A percentile compares a stretch with the other conserved stretches of the same genome.
phyloP scores from a whole-genome alignment of 2,329 filamentous ascomycete genomes.

The Hypoxylon sp. region DNA sequence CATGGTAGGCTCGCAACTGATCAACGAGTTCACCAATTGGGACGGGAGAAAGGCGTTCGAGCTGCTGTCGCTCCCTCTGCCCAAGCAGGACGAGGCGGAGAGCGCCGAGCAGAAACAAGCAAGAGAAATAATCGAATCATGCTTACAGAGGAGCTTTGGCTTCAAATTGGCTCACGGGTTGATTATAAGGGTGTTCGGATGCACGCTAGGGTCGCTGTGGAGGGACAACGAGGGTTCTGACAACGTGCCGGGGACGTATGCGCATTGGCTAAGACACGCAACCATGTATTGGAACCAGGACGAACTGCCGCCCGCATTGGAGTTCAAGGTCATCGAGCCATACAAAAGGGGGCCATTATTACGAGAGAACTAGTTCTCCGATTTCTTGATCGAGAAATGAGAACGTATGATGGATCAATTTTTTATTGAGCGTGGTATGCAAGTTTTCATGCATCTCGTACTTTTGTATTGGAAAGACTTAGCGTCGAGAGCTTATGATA shows the following conservation, averaged over 20 bases:
- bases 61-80: constrained; percentile 63
- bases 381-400: not conserved
- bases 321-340: constrained; percentile 56
- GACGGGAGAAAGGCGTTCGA: constrained; percentile 65
- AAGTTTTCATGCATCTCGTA: not conserved
- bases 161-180: constrained; percentile 71
- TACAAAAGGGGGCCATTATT: constrained; percentile 59
- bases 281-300: constrained; percentile 64
- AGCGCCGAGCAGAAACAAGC: constrained; percentile 64
- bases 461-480: not conserved
- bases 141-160: constrained; percentile 65
- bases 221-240: constrained; percentile 65
- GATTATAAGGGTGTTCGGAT: constrained; percentile 64
- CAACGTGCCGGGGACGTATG: constrained; percentile 66
- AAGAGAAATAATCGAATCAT: constrained; percentile 66
- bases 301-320: constrained; percentile 55
- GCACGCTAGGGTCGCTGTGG: constrained; percentile 69
- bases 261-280: constrained; percentile 67
- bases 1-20: constrained; percentile 66
- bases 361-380: constrained; percentile 39
- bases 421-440: not conserved
- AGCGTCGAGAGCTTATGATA: not conserved
- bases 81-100: constrained; percentile 58
- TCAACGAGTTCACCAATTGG: constrained; percentile 68
- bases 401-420: not conserved